These are phyloP conservation scores for Diaporthe eres DNA, from an alignment of 2,329 filamentous ascomycete genomes.

Conservation along the genomic window DNA sequence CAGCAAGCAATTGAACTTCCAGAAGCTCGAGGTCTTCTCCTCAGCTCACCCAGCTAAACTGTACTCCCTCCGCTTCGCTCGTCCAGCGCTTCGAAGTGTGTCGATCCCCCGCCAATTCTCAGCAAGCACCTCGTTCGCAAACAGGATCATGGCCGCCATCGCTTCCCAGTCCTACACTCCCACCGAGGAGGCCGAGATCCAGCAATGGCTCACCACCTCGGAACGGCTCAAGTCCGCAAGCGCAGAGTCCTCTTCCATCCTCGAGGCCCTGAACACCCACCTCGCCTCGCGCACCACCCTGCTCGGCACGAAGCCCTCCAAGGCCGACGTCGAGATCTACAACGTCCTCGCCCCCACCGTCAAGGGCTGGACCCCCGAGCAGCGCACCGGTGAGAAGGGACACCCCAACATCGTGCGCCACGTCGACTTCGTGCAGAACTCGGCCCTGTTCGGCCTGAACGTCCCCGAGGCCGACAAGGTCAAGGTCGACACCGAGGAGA, in stretches of 20 bases:
- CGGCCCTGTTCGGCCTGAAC: constrained; percentile 78
- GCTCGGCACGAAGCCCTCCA: constrained; percentile 89
- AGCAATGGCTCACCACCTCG: constrained; percentile 88
- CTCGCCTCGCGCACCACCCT: constrained; percentile 90
- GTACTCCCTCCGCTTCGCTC: constrained; percentile 59
- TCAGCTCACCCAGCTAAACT: constrained; percentile 53
- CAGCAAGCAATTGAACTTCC: not conserved
- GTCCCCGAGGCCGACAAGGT: constrained; percentile 83
- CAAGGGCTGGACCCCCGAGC: constrained; percentile 83
- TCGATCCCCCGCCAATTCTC: constrained; percentile 51
- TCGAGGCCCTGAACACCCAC: constrained; percentile 87
- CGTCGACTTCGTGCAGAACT: constrained; percentile 96
- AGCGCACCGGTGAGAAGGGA: constrained; percentile 90
- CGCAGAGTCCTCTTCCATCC: constrained; percentile 69
- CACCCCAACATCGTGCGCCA: constrained; percentile 92
- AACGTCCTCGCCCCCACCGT: constrained; percentile 82
- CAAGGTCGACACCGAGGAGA: constrained; percentile 81
- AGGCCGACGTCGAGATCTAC: constrained; percentile 89
- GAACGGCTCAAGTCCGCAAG: constrained; percentile 73
- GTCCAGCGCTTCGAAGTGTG: constrained; percentile 54
- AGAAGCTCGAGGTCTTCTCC: constrained; percentile 24
- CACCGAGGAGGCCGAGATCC: constrained; percentile 87
- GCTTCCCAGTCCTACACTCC: constrained; percentile 78
- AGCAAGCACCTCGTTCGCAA: constrained; percentile 55
- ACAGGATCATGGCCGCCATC: constrained; percentile 76